These are phyloP conservation scores for Chaetomium olivaceum DNA, from an alignment of 2,329 filamentous ascomycete species.

Conservation along the genomic window DNA sequence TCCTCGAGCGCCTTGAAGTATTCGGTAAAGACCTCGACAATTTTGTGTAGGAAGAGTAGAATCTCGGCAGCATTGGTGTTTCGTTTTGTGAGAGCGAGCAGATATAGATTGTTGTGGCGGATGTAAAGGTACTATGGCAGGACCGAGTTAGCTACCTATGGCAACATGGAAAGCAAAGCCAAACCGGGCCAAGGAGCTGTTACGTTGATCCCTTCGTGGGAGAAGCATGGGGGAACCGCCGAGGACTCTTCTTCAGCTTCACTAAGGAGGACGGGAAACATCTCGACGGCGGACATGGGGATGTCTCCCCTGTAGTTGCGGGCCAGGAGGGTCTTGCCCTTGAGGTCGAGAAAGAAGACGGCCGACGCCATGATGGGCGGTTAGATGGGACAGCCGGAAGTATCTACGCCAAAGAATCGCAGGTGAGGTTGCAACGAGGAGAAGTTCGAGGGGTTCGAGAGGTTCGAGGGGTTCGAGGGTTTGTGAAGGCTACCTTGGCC, in stretches of 20 bases:
- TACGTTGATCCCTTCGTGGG: conserved; percentile 97
- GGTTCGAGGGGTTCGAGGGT: too few species aligned
- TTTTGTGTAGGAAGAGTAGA: conserved; percentile 93
- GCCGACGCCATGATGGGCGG: conserved; percentile 79
- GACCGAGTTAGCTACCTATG: background rate
- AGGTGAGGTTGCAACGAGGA: background rate
- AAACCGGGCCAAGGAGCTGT: conserved; percentile 34
- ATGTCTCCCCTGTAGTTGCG: conserved; percentile 98
- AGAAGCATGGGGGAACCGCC: conserved; percentile 95
- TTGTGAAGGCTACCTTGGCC: background rate
- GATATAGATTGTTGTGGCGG: conserved; percentile 97
- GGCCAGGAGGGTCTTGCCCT: conserved; percentile 99
- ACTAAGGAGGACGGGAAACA: conserved; percentile 91
- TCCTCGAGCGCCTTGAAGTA: conserved; percentile 99
- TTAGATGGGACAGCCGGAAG: background rate
- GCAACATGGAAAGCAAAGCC: background rate
- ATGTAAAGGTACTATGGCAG: conserved; percentile 87
- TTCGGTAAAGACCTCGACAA: conserved; percentile 98
- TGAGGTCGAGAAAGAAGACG: conserved; percentile 96
- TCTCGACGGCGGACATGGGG: conserved; percentile 98
- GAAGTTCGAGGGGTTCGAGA: too few species aligned
- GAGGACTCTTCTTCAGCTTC: conserved; percentile 99
- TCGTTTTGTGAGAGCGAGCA: conserved; percentile 95
- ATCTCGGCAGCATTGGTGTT: conserved; percentile 99
- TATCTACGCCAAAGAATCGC: background rate